phyloP scores from a whole-genome alignment of 108 stramenopile species.

The Parmales sp. region DNA sequence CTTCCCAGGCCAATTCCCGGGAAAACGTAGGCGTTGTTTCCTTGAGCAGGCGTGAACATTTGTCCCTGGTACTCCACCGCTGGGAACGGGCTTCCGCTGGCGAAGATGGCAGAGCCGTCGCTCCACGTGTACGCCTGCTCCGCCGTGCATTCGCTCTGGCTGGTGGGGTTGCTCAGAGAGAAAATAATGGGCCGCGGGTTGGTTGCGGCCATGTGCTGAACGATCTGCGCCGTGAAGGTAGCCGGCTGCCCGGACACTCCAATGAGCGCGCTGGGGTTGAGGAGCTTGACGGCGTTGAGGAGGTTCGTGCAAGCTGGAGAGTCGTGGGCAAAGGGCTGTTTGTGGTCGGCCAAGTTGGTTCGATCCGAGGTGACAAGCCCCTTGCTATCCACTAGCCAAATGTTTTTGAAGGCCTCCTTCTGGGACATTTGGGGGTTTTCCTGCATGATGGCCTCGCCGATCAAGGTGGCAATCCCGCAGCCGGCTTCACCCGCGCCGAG shows the following conservation, averaged over 20 bases:
- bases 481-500: slow-evolving; percentile 40
- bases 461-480: slow-evolving; percentile 29
- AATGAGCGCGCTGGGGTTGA: slow-evolving; percentile 45
- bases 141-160: slow-evolving; percentile 48
- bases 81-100: slow-evolving; percentile 39
- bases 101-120: slow-evolving; percentile 37
- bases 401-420: slow-evolving; percentile 35
- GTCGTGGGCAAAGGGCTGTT: slow-evolving; percentile 47
- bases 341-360: slow-evolving; percentile 39
- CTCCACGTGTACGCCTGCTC: slow-evolving; percentile 53
- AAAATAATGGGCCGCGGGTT: slow-evolving; percentile 38
- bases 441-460: slow-evolving; percentile 24
- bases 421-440: slow-evolving; percentile 12
- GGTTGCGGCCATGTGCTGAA: slow-evolving; percentile 16
- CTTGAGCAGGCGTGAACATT: slow-evolving; percentile 22
- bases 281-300: slow-evolving; percentile 25
- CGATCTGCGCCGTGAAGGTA: slow-evolving; percentile 25
- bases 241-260: slow-evolving; percentile 40
- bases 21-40: slow-evolving; percentile 38
- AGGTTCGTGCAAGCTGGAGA: slow-evolving; percentile 11
- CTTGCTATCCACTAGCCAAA: slow-evolving; percentile 48
- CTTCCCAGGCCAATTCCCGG: slow-evolving; percentile 35
- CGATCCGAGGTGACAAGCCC: slow-evolving; percentile 40
- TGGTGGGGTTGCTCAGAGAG: slow-evolving; percentile 52
- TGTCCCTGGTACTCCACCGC: slow-evolving; percentile 17